Conservation (phyloP, 306 rosid genomes). For the Astragalus glycyphyllos region DNA sequence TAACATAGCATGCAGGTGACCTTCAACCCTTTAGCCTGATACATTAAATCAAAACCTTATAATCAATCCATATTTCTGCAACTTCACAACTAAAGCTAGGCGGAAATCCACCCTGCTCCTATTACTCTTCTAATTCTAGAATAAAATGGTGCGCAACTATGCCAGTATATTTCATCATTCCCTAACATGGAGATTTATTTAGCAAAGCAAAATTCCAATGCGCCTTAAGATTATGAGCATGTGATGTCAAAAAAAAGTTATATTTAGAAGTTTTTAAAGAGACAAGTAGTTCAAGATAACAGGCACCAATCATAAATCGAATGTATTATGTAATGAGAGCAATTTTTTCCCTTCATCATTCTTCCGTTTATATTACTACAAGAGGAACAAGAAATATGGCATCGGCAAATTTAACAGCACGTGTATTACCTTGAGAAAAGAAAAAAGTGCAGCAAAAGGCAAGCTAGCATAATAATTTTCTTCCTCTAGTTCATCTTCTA, state of each 20-base stretch:
- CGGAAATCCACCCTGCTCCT: background rate
- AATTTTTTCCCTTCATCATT: background rate
- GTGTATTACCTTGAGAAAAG: constrained; percentile 79
- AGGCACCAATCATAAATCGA: constrained; percentile 2
- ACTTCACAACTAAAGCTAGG: constrained; percentile 12
- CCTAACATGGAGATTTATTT: background rate
- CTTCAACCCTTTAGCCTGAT: constrained; percentile 89
- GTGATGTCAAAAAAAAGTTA: constrained; percentile 20
- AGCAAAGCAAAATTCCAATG: constrained; percentile 15
- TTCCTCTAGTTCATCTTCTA: constrained; percentile 75
- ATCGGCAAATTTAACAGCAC: constrained; percentile 6
- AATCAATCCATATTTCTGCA: constrained; percentile 17
- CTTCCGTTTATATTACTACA: background rate
- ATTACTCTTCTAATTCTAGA: background rate
- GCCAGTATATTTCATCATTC: constrained; percentile 30
- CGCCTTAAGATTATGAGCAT: background rate
- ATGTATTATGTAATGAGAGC: background rate
- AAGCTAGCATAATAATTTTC: constrained; percentile 88
- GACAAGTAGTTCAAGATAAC: constrained; percentile 9
- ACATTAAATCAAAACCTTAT: constrained; percentile 40
- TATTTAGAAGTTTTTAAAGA: background rate
- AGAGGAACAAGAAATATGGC: constrained; percentile 5
- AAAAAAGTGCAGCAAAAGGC: constrained; percentile 88
- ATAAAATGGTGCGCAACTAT: background rate
- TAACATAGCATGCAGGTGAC: constrained; percentile 90